Evolutionary conservation across 1,284 basidiomycete species (phyloP).

Genomic region (Thecaphora frezii): DNA sequence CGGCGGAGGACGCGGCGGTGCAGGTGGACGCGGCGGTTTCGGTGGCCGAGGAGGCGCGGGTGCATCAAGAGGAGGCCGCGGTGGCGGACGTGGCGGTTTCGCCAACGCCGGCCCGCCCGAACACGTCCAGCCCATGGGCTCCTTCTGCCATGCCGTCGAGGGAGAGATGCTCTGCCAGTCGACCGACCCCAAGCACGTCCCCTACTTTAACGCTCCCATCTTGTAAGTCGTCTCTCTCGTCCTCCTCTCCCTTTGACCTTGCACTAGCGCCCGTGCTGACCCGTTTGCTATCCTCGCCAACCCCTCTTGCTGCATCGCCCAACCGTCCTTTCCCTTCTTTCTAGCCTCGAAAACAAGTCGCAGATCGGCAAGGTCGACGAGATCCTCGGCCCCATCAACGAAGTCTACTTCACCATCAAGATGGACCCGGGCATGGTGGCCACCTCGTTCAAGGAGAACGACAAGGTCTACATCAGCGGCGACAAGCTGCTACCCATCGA

Average conservation of each 20-base stretch:
- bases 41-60: slow-evolving; percentile 47
- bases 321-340: neutral
- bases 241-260: neutral
- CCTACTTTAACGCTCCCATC: slow-evolving; percentile 99
- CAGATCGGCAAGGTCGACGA: slow-evolving; percentile 93
- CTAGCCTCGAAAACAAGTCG: slow-evolving; percentile 88
- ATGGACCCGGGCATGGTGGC: slow-evolving; percentile 96
- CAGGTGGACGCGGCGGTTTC: slow-evolving; percentile 15
- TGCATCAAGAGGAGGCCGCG: slow-evolving; percentile 42
- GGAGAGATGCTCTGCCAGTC: slow-evolving; percentile 96
- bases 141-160: slow-evolving; percentile 76
- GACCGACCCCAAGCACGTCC: slow-evolving; percentile 69
- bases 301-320: neutral
- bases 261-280: neutral
- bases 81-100: slow-evolving; percentile 45
- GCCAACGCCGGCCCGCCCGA: slow-evolving; percentile 53
- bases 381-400: slow-evolving; percentile 95
- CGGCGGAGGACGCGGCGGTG: slow-evolving; percentile 43
- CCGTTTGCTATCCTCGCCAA: neutral
- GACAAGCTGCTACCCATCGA: slow-evolving; percentile 97
- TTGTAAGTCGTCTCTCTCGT: slow-evolving; percentile 63
- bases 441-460: slow-evolving; percentile 90
- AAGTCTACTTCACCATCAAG: slow-evolving; percentile 97
- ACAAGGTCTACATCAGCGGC: slow-evolving; percentile 94
- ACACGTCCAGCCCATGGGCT: slow-evolving; percentile 55